These are phyloP conservation scores for Debaryomyces sp. DNA, from an alignment of 1,139 yeast genomes.

Conservation along the genomic window DNA sequence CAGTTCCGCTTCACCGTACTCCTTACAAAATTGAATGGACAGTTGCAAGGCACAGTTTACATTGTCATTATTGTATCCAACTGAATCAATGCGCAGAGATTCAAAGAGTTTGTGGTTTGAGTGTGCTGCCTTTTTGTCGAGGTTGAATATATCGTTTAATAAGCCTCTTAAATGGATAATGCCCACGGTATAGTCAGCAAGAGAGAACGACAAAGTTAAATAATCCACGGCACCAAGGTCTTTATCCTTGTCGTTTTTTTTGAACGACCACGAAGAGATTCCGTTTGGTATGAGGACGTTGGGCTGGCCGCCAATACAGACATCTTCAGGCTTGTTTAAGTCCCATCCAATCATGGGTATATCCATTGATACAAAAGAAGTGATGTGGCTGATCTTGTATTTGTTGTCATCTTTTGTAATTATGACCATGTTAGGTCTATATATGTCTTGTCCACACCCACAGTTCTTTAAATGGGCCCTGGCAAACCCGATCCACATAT, in stretches of 20 bases:
- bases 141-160: slow-evolving; percentile 19
- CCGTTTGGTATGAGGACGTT: slow-evolving; percentile 43
- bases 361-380: slow-evolving; percentile 40
- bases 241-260: slow-evolving; percentile 8
- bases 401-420: slow-evolving; percentile 34
- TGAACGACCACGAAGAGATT: slow-evolving; percentile 32
- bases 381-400: slow-evolving; percentile 32
- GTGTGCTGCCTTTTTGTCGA: slow-evolving; percentile 16
- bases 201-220: slow-evolving; percentile 34
- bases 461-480: slow-evolving; percentile 47
- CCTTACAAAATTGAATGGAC: slow-evolving; percentile 30
- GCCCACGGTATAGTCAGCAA: slow-evolving; percentile 39
- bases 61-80: slow-evolving; percentile 30
- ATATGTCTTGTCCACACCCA: slow-evolving; percentile 49
- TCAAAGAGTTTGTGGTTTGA: slow-evolving; percentile 18
- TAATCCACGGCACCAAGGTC: slow-evolving; percentile 27
- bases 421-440: slow-evolving; percentile 50
- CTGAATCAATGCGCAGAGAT: slow-evolving; percentile 15
- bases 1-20: slow-evolving; percentile 24
- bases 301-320: slow-evolving; percentile 32
- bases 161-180: slow-evolving; percentile 35
- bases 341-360: slow-evolving; percentile 37
- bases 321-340: slow-evolving; percentile 21
- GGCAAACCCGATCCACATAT: slow-evolving; percentile 42
- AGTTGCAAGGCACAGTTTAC: slow-evolving; percentile 35